These are phyloP conservation scores for Elsinoe batatas DNA, from an alignment of 2,329 filamentous ascomycete genomes.

Conservation along the genomic window DNA sequence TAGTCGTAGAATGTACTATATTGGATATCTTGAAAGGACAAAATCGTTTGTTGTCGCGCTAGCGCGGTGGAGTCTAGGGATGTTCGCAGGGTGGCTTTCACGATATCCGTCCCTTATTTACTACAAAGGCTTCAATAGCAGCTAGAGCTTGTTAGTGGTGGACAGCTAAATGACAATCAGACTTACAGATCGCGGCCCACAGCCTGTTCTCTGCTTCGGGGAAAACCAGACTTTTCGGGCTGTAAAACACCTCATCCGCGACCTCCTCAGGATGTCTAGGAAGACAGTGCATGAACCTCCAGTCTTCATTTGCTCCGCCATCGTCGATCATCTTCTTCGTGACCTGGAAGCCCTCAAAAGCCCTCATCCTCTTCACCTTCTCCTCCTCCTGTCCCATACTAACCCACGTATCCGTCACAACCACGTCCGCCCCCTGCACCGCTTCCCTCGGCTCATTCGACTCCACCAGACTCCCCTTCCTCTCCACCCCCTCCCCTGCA, in stretches of 20 bases:
- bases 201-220: constrained; percentile 88
- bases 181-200: constrained; percentile 73
- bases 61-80: background rate
- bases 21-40: background rate
- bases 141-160: constrained; percentile 36
- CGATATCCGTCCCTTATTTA: constrained; percentile 76
- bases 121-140: constrained; percentile 77
- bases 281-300: constrained; percentile 98
- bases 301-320: constrained; percentile 75
- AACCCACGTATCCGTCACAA: constrained; percentile 97
- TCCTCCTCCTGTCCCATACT: constrained; percentile 97
- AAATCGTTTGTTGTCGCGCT: background rate
- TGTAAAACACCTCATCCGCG: constrained; percentile 88
- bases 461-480: constrained; percentile 59
- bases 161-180: background rate
- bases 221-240: constrained; percentile 76
- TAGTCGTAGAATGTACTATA: constrained; percentile 30
- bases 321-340: constrained; percentile 73
- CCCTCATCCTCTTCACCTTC: constrained; percentile 62
- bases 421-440: constrained; percentile 72
- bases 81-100: background rate
- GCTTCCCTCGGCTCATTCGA: constrained; percentile 75
- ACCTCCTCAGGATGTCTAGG: constrained; percentile 91
- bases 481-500: constrained; percentile 47
- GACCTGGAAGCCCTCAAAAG: constrained; percentile 85